A percentile compares a stretch with the other conserved stretches of the same genome.
phyloP scores from a whole-genome alignment of 148 eudicot species.

The Agrostemma githago region DNA sequence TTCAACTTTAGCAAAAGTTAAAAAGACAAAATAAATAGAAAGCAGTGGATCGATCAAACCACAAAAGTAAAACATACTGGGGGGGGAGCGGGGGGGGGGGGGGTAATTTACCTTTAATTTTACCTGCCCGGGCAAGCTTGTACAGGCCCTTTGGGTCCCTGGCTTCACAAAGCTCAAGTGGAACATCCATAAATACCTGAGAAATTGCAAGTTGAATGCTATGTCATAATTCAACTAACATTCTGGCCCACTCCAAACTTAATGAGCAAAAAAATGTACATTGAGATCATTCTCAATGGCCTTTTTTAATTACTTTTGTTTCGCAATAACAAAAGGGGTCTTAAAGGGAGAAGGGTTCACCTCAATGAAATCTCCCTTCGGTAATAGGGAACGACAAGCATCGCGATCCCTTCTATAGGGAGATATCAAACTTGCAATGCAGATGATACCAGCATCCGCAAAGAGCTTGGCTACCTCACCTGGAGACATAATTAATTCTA shows the following conservation, averaged over 20 bases:
- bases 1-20: slow-evolving; percentile 5
- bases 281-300: background rate
- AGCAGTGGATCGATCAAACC: slow-evolving; percentile 1
- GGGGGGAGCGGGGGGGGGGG: slow-evolving; percentile 3
- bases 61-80: background rate
- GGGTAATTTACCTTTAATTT: slow-evolving; percentile 63
- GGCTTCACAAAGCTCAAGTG: slow-evolving; percentile 81
- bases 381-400: slow-evolving; percentile 59
- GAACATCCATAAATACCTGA: slow-evolving; percentile 94
- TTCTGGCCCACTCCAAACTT: background rate
- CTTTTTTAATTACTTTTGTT: background rate
- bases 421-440: slow-evolving; percentile 95
- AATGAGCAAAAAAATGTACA: background rate
- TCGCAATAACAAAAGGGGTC: background rate
- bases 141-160: slow-evolving; percentile 97
- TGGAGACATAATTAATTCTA: slow-evolving; percentile 16
- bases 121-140: slow-evolving; percentile 92
- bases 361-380: slow-evolving; percentile 66
- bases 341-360: slow-evolving; percentile 31
- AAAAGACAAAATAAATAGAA: background rate
- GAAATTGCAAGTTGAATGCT: slow-evolving; percentile 20
- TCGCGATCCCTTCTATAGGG: slow-evolving; percentile 88
- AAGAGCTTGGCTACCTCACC: slow-evolving; percentile 99
- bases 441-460: slow-evolving; percentile 90
- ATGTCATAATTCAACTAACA: slow-evolving; percentile 15